Evolutionary conservation across 495 filamentous ascomycete genomes (phyloP).

Genomic region (Antarctomyces pellizariae): DNA sequence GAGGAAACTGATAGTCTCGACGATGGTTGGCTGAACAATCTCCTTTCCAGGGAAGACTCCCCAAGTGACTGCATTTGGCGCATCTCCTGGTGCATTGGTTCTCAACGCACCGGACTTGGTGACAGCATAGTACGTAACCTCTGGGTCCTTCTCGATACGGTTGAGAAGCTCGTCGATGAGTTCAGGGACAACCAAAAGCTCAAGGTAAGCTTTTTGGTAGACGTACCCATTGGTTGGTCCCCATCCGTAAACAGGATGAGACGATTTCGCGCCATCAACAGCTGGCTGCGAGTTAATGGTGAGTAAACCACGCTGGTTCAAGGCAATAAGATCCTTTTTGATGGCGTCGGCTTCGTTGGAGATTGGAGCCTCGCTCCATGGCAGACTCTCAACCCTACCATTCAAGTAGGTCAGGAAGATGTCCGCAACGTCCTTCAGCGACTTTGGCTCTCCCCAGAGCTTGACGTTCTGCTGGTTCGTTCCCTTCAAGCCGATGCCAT

Average conservation of each 20-base stretch:
- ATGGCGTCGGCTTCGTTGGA: constrained; percentile 59
- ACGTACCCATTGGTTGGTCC: constrained; percentile 88
- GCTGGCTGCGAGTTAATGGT: constrained; percentile 97
- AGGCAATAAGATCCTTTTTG: constrained; percentile 44
- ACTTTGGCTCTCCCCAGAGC: constrained; percentile 74
- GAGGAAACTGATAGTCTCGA: constrained; percentile 91
- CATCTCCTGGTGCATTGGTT: constrained; percentile 66
- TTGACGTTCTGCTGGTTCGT: constrained; percentile 93
- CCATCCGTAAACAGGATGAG: constrained; percentile 76
- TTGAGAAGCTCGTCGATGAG: constrained; percentile 55
- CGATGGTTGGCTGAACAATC: constrained; percentile 98
- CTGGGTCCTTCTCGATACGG: constrained; percentile 52
- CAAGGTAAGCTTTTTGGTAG: constrained; percentile 95
- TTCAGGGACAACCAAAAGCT: constrained; percentile 64
- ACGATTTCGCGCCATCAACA: constrained; percentile 78
- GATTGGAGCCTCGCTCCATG: constrained; percentile 86
- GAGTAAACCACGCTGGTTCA: constrained; percentile 71
- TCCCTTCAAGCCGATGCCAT: constrained; percentile 87
- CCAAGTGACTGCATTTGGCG: constrained; percentile 95
- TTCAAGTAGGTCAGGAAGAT: constrained; percentile 69
- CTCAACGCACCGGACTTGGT: constrained; percentile 55
- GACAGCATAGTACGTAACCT: constrained; percentile 84
- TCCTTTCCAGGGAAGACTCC: constrained; percentile 97
- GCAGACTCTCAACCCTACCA: constrained; percentile 57
- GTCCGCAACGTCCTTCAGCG: constrained; percentile 52